phyloP scores from a whole-genome alignment of 768 basidiomycete genomes.

The Lyophyllum decastes region DNA sequence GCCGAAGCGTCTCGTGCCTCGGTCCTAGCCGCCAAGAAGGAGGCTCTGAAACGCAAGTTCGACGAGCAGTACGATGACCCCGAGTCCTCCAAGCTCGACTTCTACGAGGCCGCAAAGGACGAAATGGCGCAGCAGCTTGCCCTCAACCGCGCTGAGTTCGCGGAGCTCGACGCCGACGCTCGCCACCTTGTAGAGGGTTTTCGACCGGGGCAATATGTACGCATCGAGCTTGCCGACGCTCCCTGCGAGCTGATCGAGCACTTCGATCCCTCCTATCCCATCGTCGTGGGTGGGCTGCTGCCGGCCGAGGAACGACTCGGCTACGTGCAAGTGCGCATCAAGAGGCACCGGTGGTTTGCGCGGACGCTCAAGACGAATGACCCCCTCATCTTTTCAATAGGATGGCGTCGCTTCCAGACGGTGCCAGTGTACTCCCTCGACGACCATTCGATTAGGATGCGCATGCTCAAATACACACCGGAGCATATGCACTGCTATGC shows the following conservation, averaged over 20 bases:
- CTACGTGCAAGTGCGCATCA: constrained; percentile 92
- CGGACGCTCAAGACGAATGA: constrained; percentile 96
- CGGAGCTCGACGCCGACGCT: constrained; percentile 70
- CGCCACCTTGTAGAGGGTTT: constrained; percentile 89
- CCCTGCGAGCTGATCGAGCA: constrained; percentile 92
- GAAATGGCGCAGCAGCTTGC: constrained; percentile 85
- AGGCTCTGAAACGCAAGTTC: constrained; percentile 89
- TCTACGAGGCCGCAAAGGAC: constrained; percentile 90
- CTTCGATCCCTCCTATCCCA: constrained; percentile 90
- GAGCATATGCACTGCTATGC: constrained; percentile 99
- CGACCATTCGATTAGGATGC: constrained; percentile 97
- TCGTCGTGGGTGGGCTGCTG: constrained; percentile 90
- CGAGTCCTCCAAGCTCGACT: constrained; percentile 75
- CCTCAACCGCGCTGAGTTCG: constrained; percentile 86
- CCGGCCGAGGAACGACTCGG: constrained; percentile 91
- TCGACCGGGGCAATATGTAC: constrained; percentile 89
- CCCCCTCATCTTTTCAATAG: constrained; percentile 94
- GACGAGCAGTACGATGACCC: constrained; percentile 96
- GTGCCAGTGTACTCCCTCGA: constrained; percentile 95
- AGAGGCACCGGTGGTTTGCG: constrained; percentile 92
- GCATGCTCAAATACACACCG: constrained; percentile 99
- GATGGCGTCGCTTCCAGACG: constrained; percentile 96
- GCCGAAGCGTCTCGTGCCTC: constrained; percentile 43
- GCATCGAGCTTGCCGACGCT: constrained; percentile 81
- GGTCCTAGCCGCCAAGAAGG: constrained; percentile 83